Percentiles rank a stretch among this genome's conserved stretches.
Conservation (phyloP, 2,329 filamentous ascomycete species). For the Paraconiothyrium sp. region DNA sequence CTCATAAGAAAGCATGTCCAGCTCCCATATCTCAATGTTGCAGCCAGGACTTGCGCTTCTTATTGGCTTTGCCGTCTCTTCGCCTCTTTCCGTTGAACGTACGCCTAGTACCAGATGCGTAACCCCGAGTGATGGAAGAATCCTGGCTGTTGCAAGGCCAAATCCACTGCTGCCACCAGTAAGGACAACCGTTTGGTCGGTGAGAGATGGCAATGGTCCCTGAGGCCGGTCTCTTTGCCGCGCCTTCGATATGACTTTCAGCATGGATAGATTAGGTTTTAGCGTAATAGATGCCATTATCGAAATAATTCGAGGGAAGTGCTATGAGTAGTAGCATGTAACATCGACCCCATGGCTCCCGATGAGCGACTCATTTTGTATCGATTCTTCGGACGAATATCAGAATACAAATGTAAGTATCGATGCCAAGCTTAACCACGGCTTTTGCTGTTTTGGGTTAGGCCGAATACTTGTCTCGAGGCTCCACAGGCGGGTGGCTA, state of each 20-base stretch:
- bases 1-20: constrained; percentile 27
- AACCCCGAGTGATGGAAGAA: background rate
- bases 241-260: background rate
- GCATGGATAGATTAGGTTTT: background rate
- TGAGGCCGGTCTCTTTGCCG: constrained; percentile 1
- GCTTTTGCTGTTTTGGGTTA: background rate
- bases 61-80: constrained; percentile 28
- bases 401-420: background rate
- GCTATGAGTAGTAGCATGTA: background rate
- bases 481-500: background rate
- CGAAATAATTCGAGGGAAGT: background rate
- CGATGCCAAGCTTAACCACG: background rate
- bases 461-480: background rate
- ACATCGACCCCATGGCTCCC: background rate
- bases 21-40: constrained; percentile 28
- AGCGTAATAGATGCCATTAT: background rate
- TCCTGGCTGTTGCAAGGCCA: background rate
- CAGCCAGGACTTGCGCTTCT: constrained; percentile 20
- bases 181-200: constrained; percentile 1
- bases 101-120: background rate
- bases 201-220: background rate
- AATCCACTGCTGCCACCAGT: constrained; percentile 2
- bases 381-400: background rate
- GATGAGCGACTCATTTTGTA: background rate
- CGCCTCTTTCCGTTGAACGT: constrained; percentile 30